Conservation (phyloP, 345 rosid species). For the Aquilaria yunnanensis region DNA sequence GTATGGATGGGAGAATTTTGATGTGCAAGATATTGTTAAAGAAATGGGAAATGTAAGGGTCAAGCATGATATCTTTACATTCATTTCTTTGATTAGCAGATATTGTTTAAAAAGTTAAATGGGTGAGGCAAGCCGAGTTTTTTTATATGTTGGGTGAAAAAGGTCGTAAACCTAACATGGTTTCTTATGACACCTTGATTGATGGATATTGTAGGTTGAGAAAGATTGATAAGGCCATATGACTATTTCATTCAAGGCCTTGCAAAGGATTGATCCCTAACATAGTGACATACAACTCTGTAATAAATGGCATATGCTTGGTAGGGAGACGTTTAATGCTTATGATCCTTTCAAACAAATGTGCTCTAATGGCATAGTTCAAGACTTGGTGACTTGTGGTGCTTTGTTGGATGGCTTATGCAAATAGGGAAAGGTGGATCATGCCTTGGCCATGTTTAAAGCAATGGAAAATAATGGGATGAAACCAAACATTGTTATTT, state of each 20-base stretch:
- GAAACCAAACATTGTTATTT: constrained; percentile 18
- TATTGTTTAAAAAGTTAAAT: constrained; percentile 25
- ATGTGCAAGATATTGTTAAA: constrained; percentile 18
- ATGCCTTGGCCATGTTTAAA: constrained; percentile 20
- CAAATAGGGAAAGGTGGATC: constrained; percentile 12
- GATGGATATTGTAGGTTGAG: constrained; percentile 25
- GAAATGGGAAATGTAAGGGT: constrained; percentile 16
- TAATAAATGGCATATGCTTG: constrained; percentile 23
- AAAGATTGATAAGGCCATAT: constrained; percentile 18
- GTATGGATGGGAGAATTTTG: constrained; percentile 14
- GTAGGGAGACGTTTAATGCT: constrained; percentile 26
- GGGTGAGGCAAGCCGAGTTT: constrained; percentile 21
- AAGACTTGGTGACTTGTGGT: constrained; percentile 5
- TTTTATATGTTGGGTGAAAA: not conserved
- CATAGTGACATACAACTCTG: constrained; percentile 17
- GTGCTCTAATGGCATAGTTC: constrained; percentile 2
- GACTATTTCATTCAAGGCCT: constrained; percentile 21
- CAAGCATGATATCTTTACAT: constrained; percentile 21
- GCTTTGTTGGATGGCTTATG: constrained; percentile 22
- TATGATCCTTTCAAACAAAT: constrained; percentile 16
- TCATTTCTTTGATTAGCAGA: constrained; percentile 26
- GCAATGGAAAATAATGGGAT: constrained; percentile 9
- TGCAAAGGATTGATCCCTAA: constrained; percentile 17
- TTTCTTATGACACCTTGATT: constrained; percentile 26
- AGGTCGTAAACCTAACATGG: not conserved